Percentiles rank a stretch among this genome's conserved stretches.
phyloP scores from a whole-genome alignment of 345 rosid species.

The Gynandropsis gynandra region DNA sequence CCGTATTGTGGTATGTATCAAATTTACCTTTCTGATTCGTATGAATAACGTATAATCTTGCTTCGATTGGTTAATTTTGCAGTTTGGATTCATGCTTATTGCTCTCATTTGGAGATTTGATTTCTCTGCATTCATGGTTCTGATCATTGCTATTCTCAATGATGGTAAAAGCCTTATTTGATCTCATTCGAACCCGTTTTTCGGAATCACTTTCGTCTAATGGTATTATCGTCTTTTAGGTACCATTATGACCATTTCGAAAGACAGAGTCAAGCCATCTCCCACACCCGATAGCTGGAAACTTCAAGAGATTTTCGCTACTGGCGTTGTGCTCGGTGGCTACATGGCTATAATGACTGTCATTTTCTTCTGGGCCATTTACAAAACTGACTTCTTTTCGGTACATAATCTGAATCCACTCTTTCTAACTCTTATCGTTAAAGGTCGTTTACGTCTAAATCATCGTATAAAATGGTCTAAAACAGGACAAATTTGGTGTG shows the following conservation, averaged over 20 bases:
- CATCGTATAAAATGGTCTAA: background rate
- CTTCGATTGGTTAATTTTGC: constrained; percentile 15
- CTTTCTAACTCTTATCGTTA: background rate
- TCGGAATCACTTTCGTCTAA: constrained; percentile 7
- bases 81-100: constrained; percentile 44
- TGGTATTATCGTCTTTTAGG: constrained; percentile 32
- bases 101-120: constrained; percentile 44
- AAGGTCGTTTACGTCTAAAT: constrained; percentile 1
- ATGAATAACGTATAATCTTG: background rate
- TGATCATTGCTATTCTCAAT: constrained; percentile 90
- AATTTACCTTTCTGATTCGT: constrained; percentile 1
- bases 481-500: constrained; percentile 57
- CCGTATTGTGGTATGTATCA: constrained; percentile 37
- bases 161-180: too few species aligned
- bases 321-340: constrained; percentile 73
- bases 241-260: constrained; percentile 91
- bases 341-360: constrained; percentile 88
- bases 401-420: constrained; percentile 25
- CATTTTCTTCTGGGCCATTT: constrained; percentile 71
- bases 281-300: constrained; percentile 97
- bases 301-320: constrained; percentile 84
- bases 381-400: constrained; percentile 43
- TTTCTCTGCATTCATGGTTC: constrained; percentile 73
- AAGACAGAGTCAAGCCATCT: constrained; percentile 96
- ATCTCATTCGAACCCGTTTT: background rate